phyloP scores from a whole-genome alignment of 768 basidiomycete species.

The Agaricus blazei region DNA sequence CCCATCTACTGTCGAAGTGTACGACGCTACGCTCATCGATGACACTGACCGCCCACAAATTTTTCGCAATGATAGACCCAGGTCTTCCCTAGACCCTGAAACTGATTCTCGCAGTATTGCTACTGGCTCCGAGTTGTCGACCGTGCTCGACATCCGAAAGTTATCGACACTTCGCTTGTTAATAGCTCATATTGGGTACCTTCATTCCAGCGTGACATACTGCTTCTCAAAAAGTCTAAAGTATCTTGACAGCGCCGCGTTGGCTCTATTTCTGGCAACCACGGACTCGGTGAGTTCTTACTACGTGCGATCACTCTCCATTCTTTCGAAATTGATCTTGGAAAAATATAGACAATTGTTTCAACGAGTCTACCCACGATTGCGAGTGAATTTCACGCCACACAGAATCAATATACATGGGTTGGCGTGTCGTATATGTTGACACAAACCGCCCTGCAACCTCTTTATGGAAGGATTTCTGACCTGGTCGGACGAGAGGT shows the following conservation, averaged over 20 bases:
- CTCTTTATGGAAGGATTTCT: slow-evolving; percentile 75
- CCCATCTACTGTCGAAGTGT: neutral
- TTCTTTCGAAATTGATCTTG: neutral
- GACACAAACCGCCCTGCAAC: slow-evolving; percentile 82
- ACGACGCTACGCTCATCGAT: neutral
- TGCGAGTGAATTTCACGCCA: slow-evolving; percentile 59
- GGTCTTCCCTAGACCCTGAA: neutral
- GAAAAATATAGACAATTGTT: slow-evolving; percentile 49
- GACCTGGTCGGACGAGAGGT: slow-evolving; percentile 81
- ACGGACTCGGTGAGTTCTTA: slow-evolving; percentile 66
- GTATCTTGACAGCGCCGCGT: slow-evolving; percentile 50
- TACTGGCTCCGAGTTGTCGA: slow-evolving; percentile 22
- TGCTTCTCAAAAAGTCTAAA: slow-evolving; percentile 4
- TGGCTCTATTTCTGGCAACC: slow-evolving; percentile 81
- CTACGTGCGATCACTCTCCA: neutral
- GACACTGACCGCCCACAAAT: neutral
- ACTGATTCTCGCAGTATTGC: slow-evolving; percentile 23
- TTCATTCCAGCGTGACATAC: slow-evolving; percentile 4
- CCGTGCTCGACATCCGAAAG: slow-evolving; percentile 22
- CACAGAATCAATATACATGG: slow-evolving; percentile 77
- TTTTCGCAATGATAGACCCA: neutral
- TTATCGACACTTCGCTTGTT: slow-evolving; percentile 56
- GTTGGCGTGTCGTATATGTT: slow-evolving; percentile 82
- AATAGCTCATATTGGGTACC: slow-evolving; percentile 66
- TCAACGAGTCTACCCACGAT: slow-evolving; percentile 85